Evolutionary conservation across 2,329 filamentous ascomycete species (phyloP).

Genomic region (Penicillium sp.): DNA sequence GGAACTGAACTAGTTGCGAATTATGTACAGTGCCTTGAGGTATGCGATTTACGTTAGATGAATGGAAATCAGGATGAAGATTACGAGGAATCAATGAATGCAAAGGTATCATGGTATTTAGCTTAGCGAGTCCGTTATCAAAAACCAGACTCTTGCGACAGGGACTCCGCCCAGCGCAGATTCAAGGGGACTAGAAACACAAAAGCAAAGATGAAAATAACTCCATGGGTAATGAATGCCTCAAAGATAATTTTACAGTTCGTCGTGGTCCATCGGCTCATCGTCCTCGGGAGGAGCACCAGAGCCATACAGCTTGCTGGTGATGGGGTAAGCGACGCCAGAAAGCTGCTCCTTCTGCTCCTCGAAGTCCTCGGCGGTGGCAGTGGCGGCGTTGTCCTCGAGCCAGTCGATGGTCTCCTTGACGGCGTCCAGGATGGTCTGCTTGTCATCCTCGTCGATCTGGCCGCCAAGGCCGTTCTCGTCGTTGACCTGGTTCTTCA

Average conservation of each 20-base stretch:
- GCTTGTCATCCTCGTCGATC: slow-evolving; percentile 98
- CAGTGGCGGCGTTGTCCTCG: slow-evolving; percentile 85
- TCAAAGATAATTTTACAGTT: slow-evolving; percentile 62
- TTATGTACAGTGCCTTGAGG: no score
- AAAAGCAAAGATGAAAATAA: slow-evolving; percentile 28
- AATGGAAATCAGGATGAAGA: neutral
- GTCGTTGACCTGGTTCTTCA: slow-evolving; percentile 99
- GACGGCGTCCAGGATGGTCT: slow-evolving; percentile 88
- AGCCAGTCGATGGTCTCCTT: slow-evolving; percentile 98
- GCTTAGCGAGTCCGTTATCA: slow-evolving; percentile 7
- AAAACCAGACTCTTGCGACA: slow-evolving; percentile 12
- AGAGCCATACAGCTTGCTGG: slow-evolving; percentile 86
- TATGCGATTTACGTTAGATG: neutral
- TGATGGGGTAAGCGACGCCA: slow-evolving; percentile 96
- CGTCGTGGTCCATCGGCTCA: slow-evolving; percentile 68
- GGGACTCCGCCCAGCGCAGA: slow-evolving; percentile 10
- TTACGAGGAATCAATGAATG: neutral
- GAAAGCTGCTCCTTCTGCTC: slow-evolving; percentile 99
- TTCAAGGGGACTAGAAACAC: slow-evolving; percentile 19
- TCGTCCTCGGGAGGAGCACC: slow-evolving; percentile 65
- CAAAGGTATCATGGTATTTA: slow-evolving; percentile 28
- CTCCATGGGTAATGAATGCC: slow-evolving; percentile 38
- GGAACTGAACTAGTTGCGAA: slow-evolving; percentile 7
- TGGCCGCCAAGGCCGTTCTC: slow-evolving; percentile 96
- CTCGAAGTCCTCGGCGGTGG: slow-evolving; percentile 90